These are phyloP conservation scores for Pichia gijzeniarum DNA, from an alignment of 805 yeast genomes.

Conservation along the genomic window DNA sequence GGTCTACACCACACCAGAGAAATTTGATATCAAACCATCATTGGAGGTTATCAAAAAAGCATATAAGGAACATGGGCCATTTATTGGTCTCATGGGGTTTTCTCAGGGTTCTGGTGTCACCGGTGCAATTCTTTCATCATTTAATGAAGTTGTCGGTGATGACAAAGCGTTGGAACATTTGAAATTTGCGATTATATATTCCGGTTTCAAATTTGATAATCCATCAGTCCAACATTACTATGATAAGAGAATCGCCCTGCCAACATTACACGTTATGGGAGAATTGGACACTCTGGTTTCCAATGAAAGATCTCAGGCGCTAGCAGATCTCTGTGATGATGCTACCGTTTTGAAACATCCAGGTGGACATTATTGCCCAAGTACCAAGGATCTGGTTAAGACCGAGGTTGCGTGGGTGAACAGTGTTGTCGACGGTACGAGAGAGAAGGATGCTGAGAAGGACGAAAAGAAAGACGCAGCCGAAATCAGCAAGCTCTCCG, in stretches of 20 bases:
- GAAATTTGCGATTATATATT: constrained; percentile 69
- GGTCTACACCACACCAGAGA: constrained; percentile 51
- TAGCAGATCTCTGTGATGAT: constrained; percentile 49
- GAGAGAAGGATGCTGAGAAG: constrained; percentile 8
- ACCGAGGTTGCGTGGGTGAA: constrained; percentile 32
- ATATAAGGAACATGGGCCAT: constrained; percentile 64
- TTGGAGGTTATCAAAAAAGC: constrained; percentile 44
- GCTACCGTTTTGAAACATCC: constrained; percentile 66
- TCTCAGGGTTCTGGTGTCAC: constrained; percentile 93
- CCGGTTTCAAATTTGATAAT: constrained; percentile 44
- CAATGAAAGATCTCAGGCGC: constrained; percentile 56
- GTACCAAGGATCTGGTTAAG: constrained; percentile 47
- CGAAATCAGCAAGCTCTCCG: constrained; percentile 22
- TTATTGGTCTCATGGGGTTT: constrained; percentile 84
- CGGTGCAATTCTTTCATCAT: constrained; percentile 58
- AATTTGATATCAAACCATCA: constrained; percentile 33
- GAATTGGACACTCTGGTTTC: constrained; percentile 83
- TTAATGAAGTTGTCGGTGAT: constrained; percentile 42
- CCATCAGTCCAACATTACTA: constrained; percentile 26
- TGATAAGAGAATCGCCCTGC: constrained; percentile 24
- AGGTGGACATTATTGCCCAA: constrained; percentile 96
- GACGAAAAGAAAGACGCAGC: constrained; percentile 12
- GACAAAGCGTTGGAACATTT: constrained; percentile 41
- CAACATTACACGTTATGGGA: constrained; percentile 75
- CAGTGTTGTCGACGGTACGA: constrained; percentile 16